Conservation (phyloP, 2,329 filamentous ascomycete species). For the Erysiphe pulchra region DNA sequence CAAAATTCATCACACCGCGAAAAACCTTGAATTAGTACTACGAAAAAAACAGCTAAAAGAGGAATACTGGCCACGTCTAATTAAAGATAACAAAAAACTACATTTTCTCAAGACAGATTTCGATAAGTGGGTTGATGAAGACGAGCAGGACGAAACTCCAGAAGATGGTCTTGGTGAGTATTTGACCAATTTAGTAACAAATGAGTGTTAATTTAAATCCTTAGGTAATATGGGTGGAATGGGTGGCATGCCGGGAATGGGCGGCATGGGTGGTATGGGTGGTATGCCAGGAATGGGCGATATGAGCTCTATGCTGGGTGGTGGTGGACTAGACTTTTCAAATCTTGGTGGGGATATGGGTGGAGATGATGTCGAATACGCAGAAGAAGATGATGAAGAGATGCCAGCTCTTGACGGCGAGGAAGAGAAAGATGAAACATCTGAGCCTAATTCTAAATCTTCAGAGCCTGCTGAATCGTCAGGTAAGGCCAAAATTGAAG, state of each 20-base stretch:
- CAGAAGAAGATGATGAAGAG: conserved; percentile 34
- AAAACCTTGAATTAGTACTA: conserved; percentile 73
- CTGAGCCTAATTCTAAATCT: conserved; percentile 16
- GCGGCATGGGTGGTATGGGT: conserved; percentile 37
- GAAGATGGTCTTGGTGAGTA: conserved; percentile 54
- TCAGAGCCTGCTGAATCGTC: conserved; percentile 11
- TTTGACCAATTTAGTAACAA: conserved; percentile 7
- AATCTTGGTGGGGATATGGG: conserved; percentile 40
- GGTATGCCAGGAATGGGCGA: conserved; percentile 18
- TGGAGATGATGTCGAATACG: conserved; percentile 20
- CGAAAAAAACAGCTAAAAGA: conserved; percentile 91
- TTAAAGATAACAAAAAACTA: conserved; percentile 71
- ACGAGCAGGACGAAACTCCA: conserved; percentile 78
- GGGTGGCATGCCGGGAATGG: conserved; percentile 1
- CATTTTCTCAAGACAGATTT: conserved; percentile 98
- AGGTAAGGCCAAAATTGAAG: background rate
- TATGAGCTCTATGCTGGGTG: conserved; percentile 15
- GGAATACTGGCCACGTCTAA: conserved; percentile 84
- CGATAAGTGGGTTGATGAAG: conserved; percentile 36
- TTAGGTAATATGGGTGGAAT: background rate
- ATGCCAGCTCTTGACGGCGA: conserved; percentile 59
- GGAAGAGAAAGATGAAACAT: conserved; percentile 21
- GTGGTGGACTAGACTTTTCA: conserved; percentile 69
- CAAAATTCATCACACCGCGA: conserved; percentile 69
- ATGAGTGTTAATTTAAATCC: background rate